These are phyloP conservation scores for Solanum chacoense DNA, from an alignment of 305 asterid genomes.

Conservation along the genomic window DNA sequence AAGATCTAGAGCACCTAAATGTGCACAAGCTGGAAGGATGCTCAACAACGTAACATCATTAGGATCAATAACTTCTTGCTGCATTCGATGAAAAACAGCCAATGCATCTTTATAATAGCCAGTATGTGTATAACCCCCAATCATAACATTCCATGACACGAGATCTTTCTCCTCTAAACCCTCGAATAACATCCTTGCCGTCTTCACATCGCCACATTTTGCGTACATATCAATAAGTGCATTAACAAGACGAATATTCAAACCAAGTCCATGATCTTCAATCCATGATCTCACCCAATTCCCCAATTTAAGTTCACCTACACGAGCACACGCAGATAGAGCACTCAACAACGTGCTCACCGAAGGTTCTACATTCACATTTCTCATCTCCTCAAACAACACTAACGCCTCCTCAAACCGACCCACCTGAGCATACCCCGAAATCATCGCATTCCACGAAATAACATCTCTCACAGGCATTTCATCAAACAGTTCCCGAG, in stretches of 20 bases:
- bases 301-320: conserved; percentile 33
- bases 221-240: conserved; percentile 71
- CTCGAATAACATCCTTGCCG: conserved; percentile 34
- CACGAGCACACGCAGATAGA: conserved; percentile 49
- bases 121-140: conserved; percentile 51
- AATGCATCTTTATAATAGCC: conserved; percentile 43
- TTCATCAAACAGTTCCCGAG: conserved; percentile 40
- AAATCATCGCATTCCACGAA: conserved; percentile 60
- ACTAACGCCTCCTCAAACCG: conserved; percentile 35
- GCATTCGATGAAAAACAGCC: conserved; percentile 40
- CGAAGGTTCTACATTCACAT: conserved; percentile 27
- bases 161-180: conserved; percentile 31
- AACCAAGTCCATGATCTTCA: conserved; percentile 26
- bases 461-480: conserved; percentile 56
- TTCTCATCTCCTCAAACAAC: conserved; percentile 47
- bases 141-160: conserved; percentile 74
- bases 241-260: conserved; percentile 36
- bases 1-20: conserved; percentile 57
- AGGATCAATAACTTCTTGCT: conserved; percentile 29
- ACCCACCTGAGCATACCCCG: conserved; percentile 46
- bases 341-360: conserved; percentile 46
- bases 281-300: conserved; percentile 36
- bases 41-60: conserved; percentile 55
- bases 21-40: conserved; percentile 52
- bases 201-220: conserved; percentile 40